phyloP scores from a whole-genome alignment of 2,329 filamentous ascomycete species.

The Monosporascus sp. region DNA sequence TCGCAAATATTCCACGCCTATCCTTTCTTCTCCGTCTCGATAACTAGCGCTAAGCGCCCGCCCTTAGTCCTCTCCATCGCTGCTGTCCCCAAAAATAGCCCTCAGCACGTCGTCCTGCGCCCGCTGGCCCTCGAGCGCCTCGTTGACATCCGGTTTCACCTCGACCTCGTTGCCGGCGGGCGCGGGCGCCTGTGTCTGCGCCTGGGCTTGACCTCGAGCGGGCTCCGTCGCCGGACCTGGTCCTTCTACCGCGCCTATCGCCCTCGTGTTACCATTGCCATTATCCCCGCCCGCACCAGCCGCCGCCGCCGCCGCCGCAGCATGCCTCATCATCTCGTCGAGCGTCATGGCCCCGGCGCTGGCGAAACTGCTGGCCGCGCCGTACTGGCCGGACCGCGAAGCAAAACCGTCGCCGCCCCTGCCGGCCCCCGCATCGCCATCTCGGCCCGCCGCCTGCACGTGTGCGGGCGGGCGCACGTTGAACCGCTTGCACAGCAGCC shows the following conservation, averaged over 20 bases:
- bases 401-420: constrained; percentile 14
- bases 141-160: constrained; percentile 71
- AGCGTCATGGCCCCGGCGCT: constrained; percentile 21
- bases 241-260: neutral
- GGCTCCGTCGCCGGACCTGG: constrained; percentile 1
- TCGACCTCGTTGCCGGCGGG: constrained; percentile 18
- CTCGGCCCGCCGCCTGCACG: constrained; percentile 50
- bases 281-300: neutral
- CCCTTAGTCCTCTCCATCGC: constrained; percentile 45
- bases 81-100: constrained; percentile 89
- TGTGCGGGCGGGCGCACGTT: constrained; percentile 74
- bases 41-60: neutral
- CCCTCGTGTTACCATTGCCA: neutral
- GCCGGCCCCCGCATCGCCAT: constrained; percentile 11
- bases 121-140: constrained; percentile 66
- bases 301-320: constrained; percentile 10
- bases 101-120: constrained; percentile 80
- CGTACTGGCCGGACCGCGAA: constrained; percentile 4
- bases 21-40: neutral
- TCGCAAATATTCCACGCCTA: neutral
- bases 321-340: constrained; percentile 24
- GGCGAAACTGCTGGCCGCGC: constrained; percentile 4
- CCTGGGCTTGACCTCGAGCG: no score
- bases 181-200: no score
- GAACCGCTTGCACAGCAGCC: constrained; percentile 90